phyloP scores from a whole-genome alignment of 345 rosid genomes.

The Citrus reticulata region DNA sequence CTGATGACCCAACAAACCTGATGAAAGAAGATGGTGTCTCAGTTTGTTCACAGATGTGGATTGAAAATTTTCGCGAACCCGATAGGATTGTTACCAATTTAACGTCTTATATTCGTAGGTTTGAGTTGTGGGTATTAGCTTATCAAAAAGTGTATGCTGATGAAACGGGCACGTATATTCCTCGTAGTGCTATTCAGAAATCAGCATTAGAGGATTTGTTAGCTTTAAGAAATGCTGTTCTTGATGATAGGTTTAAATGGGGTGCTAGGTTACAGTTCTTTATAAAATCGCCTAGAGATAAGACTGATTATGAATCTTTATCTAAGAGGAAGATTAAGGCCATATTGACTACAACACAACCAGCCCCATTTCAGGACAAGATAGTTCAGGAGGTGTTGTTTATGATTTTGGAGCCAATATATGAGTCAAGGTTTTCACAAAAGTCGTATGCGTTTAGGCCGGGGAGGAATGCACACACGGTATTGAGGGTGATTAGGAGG shows the following conservation, averaged over 20 bases:
- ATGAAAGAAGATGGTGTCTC: conserved; percentile 94
- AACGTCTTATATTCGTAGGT: conserved; percentile 64
- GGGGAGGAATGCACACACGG: conserved; percentile 83
- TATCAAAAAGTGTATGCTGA: conserved; percentile 90
- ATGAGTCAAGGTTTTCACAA: conserved; percentile 81
- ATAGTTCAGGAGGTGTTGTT: conserved; percentile 88
- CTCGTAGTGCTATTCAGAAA: conserved; percentile 75
- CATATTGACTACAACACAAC: conserved; percentile 82
- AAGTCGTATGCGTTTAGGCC: conserved; percentile 92
- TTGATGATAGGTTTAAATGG: conserved; percentile 91
- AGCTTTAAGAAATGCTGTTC: conserved; percentile 83
- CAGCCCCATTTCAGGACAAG: conserved; percentile 87
- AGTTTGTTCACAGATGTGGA: conserved; percentile 94
- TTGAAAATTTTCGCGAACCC: conserved; percentile 53
- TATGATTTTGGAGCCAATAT: conserved; percentile 81
- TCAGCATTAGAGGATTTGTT: conserved; percentile 79
- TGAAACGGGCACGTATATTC: conserved; percentile 83
- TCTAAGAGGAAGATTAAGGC: conserved; percentile 96
- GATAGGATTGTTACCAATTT: conserved; percentile 56
- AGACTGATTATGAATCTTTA: conserved; percentile 74
- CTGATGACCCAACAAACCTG: conserved; percentile 77
- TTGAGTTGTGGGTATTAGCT: conserved; percentile 91
- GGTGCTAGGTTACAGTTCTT: conserved; percentile 89
- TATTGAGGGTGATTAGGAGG: conserved; percentile 84
- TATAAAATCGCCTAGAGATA: conserved; percentile 85